A percentile compares a stretch with the other conserved stretches of the same genome.
phyloP scores from a whole-genome alignment of 306 rosid species.

The Luffa aegyptiaca region DNA sequence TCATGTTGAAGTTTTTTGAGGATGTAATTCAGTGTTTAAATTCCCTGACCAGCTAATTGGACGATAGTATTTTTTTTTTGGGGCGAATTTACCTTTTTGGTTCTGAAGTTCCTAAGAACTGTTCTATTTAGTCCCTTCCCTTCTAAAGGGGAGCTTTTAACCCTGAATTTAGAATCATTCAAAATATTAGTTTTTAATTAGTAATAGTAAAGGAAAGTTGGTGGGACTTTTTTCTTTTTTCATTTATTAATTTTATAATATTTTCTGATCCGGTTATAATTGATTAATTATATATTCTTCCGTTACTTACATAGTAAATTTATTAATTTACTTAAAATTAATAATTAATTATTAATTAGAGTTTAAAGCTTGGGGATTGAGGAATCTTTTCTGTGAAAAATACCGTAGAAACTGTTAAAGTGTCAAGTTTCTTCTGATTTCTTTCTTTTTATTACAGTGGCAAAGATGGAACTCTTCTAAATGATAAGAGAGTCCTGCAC shows the following conservation, averaged over 20 bases:
- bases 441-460: slow-evolving; percentile 21
- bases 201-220: background rate
- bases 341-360: background rate
- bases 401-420: background rate
- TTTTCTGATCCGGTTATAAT: background rate
- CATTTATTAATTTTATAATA: background rate
- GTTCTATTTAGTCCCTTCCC: background rate
- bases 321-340: background rate
- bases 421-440: slow-evolving; percentile 8
- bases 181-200: background rate
- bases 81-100: background rate
- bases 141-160: background rate
- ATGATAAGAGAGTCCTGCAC: slow-evolving; percentile 30
- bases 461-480: slow-evolving; percentile 32
- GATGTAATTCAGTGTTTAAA: background rate
- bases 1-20: background rate
- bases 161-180: background rate
- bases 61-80: background rate
- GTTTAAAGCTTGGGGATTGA: background rate
- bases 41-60: background rate
- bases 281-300: background rate
- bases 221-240: background rate
- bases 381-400: background rate
- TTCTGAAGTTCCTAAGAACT: background rate
- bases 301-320: background rate